Evolutionary conservation across 352 stramenopile species (phyloP), one percentile per base, ranked within the genome.

Genomic region (Pythium vanterpoolii): DNA sequence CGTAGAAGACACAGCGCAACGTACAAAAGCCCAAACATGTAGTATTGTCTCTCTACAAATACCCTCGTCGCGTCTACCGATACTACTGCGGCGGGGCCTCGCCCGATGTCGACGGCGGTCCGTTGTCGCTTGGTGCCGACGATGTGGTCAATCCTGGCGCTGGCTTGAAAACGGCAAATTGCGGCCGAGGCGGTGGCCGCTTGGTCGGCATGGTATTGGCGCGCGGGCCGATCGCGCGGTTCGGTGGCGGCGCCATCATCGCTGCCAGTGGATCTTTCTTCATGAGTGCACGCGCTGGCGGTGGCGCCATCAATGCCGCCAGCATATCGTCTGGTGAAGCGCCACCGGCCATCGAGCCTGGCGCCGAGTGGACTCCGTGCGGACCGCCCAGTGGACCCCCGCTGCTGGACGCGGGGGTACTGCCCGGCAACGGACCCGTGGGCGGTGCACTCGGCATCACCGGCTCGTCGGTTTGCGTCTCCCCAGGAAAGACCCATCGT

Each of bases 131-230:
- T 1, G 61, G 48, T 26, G 61, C 54, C 9, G 61, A 62, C 23
- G 61, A 68, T 53, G 44, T 26, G 3, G 66, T 60, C 11, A 62
- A 66, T 6, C 69, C 47, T 39, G 79, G 63, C 46, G 46, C 74
- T 1, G 83, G 86, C 65, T 96, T 96, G 66, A 96, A 96, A 40
- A 96, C 85, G 21, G 83, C 83, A 65, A 92, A 96, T 66, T 95
- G 85, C 21, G 85, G 86, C 39, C 85, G 86, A 5, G 82, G 77
- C 7, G 85, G 79, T 36, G 80, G 83, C 13, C 73, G 69, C 51
- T 77, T 66, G 0, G 60, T 57, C 21, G 66, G 52, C 43, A 61
- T 72, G 5, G 74, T 74, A 28, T 57, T 59, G 2, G 58, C 38
- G 11, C 74, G 76, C 44, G 64, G 62, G 13, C 72, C 69, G 26